Percentiles rank a stretch among this genome's conserved stretches.
Evolutionary conservation across 148 eudicot genomes (phyloP).

Genomic region (Rhododendron kiyosumense): DNA sequence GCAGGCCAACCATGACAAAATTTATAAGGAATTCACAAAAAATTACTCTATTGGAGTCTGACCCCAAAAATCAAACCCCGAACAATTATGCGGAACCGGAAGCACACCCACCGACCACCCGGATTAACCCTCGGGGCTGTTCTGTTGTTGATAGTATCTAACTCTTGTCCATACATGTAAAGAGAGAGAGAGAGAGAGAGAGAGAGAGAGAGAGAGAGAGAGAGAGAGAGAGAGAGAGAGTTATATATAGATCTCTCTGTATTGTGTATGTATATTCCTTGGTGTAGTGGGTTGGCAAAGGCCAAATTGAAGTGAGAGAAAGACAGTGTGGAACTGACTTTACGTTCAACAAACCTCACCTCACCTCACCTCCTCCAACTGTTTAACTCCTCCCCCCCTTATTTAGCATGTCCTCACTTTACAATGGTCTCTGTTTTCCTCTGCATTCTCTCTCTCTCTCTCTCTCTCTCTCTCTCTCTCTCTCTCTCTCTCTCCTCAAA

Average conservation of each 20-base stretch:
- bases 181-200: too few species aligned
- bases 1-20: too few species aligned
- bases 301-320: constrained; percentile 1
- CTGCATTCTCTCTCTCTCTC: neutral
- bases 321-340: constrained; percentile 8
- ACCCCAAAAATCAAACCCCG: too few species aligned
- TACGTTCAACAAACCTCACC: constrained; percentile 9
- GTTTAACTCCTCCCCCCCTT: neutral
- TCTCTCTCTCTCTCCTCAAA: constrained; percentile 3
- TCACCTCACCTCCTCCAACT: constrained; percentile 5
- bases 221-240: neutral
- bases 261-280: neutral
- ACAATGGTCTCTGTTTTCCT: constrained; percentile 5
- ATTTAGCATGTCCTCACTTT: constrained; percentile 5
- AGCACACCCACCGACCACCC: too few species aligned
- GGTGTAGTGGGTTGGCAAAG: constrained; percentile 9
- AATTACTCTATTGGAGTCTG: too few species aligned
- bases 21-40: too few species aligned
- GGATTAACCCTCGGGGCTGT: neutral
- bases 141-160: neutral
- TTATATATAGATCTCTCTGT: neutral
- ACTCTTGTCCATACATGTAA: constrained; percentile 2
- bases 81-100: too few species aligned
- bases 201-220: too few species aligned
- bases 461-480: neutral